Conservation (phyloP, 768 basidiomycete genomes). For the Pulveroboletus frians region DNA sequence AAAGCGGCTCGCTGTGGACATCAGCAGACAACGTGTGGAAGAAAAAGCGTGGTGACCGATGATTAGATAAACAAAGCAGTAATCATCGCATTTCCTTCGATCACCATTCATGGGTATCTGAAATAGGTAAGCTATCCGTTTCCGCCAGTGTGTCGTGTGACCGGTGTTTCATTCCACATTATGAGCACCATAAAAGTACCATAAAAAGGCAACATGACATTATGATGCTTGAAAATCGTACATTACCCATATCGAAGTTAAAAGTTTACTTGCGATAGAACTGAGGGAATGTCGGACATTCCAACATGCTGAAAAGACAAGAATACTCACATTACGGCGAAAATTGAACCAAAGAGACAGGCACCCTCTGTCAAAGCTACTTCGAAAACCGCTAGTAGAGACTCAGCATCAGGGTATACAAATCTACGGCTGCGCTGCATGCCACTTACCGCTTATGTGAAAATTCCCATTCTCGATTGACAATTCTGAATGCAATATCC, state of each 20-base stretch:
- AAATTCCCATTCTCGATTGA: conserved; percentile 97
- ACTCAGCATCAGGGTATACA: conserved; percentile 15
- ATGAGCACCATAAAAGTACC: conserved; percentile 14
- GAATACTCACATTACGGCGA: conserved; percentile 73
- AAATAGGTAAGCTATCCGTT: conserved; percentile 15
- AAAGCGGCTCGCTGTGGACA: conserved; percentile 7
- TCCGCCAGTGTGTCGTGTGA: conserved; percentile 1
- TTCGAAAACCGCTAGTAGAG: conserved; percentile 77
- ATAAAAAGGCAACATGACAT: conserved; percentile 28
- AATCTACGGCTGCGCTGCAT: neutral
- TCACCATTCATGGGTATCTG: neutral
- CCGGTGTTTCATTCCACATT: conserved; percentile 10
- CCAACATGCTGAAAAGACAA: conserved; percentile 6
- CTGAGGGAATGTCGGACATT: conserved; percentile 34
- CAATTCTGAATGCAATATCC: conserved; percentile 97
- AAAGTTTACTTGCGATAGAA: conserved; percentile 72
- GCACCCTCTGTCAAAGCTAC: conserved; percentile 95
- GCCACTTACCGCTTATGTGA: conserved; percentile 81
- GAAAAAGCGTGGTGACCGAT: conserved; percentile 4
- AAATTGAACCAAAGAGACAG: conserved; percentile 96
- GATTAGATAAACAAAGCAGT: conserved; percentile 22
- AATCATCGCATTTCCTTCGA: conserved; percentile 3
- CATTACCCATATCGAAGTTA: conserved; percentile 15
- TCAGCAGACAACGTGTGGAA: neutral
- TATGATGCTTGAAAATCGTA: conserved; percentile 16